Conservation (phyloP, 129 eudicot genomes). For the Artemisia annua region DNA sequence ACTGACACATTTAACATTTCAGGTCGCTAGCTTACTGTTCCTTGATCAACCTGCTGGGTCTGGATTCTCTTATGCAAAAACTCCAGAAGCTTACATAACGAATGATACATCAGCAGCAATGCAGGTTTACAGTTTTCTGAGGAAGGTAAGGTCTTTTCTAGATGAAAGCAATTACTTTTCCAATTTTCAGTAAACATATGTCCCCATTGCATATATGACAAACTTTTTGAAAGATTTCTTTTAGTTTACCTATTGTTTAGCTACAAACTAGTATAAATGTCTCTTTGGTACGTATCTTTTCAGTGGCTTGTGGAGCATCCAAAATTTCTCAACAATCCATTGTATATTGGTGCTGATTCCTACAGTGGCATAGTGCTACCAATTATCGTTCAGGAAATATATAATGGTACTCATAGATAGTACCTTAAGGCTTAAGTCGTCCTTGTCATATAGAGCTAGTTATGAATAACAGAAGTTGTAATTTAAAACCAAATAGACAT, state of each 20-base stretch:
- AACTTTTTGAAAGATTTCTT: background rate
- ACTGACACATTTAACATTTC: background rate
- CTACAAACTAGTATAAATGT: background rate
- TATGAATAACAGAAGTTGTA: too few relatives aligned
- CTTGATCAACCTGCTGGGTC: slow-evolving; percentile 35
- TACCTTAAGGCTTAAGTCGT: background rate
- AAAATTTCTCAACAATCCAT: slow-evolving; percentile 19
- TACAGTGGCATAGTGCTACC: slow-evolving; percentile 15
- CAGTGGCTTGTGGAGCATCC: slow-evolving; percentile 28
- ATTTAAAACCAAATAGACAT: too few relatives aligned
- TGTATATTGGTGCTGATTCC: slow-evolving; percentile 22
- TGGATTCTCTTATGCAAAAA: slow-evolving; percentile 37
- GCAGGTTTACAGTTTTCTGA: slow-evolving; percentile 20
- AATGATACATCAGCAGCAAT: slow-evolving; percentile 28
- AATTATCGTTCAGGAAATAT: slow-evolving; percentile 18
- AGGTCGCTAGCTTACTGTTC: slow-evolving; percentile 33
- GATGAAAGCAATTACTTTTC: too few relatives aligned
- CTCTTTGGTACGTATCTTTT: background rate
- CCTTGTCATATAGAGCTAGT: background rate
- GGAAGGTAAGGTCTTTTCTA: slow-evolving; percentile 24
- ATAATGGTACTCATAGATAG: slow-evolving; percentile 2
- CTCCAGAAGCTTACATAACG: slow-evolving; percentile 7
- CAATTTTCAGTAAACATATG: background rate
- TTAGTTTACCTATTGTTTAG: background rate
- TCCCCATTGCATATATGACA: background rate